Percentiles rank a stretch among this genome's conserved stretches.
Conservation (phyloP, 1,284 basidiomycete genomes). For the Hypsizygus ulmarius region DNA sequence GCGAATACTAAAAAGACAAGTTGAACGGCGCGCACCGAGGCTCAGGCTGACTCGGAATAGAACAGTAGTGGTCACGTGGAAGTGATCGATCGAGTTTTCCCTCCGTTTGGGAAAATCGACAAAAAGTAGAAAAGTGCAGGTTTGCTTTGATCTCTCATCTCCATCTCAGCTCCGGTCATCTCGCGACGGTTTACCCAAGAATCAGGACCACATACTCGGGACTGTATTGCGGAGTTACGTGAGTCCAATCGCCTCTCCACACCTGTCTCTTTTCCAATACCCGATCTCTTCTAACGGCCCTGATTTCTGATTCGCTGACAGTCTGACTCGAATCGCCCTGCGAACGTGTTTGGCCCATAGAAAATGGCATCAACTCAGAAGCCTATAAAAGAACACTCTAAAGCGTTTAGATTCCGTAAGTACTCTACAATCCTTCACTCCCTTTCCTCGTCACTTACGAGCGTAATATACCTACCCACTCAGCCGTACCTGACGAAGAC, state of each 20-base stretch:
- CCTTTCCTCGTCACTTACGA: constrained; percentile 20
- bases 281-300: not conserved
- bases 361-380: constrained; percentile 15
- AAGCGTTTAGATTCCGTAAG: constrained; percentile 42
- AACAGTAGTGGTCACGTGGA: constrained; percentile 3
- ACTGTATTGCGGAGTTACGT: constrained; percentile 12
- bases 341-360: constrained; percentile 8
- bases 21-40: no score
- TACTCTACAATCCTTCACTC: constrained; percentile 15
- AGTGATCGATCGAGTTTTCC: not conserved
- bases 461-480: constrained; percentile 15
- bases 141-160: not conserved
- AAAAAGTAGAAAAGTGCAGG: constrained; percentile 8
- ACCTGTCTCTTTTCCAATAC: not conserved
- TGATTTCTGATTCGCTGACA: constrained; percentile 17
- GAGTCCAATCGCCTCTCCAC: not conserved
- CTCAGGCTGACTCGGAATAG: no score
- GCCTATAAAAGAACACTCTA: constrained; percentile 26
- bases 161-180: constrained; percentile 13
- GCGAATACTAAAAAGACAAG: no score
- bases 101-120: not conserved
- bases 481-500: constrained; percentile 38
- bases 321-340: constrained; percentile 13
- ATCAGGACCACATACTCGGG: constrained; percentile 1
- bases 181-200: not conserved